Base-by-base conservation (phyloP, 352 stramenopile genomes). In the Phytophthora sojae region DNA sequence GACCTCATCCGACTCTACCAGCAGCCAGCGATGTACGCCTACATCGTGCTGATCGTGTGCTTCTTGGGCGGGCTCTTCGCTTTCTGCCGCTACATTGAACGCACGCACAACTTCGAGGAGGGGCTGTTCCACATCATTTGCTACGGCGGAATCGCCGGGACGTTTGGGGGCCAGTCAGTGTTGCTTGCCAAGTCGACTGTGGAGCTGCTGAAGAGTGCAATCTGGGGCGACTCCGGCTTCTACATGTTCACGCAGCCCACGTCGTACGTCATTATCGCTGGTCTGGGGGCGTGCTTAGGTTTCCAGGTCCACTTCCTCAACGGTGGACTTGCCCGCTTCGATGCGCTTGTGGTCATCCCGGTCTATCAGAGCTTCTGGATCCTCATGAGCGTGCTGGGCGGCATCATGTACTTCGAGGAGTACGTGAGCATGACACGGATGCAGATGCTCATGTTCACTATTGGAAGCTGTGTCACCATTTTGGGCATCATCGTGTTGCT, bases 281-380 rank as follows among this genome's bases (percentile, higher is more conserved):
- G 82, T 7, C 76, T 97, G 50, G 77, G 73, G 1, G 64, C 84
- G 21, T 96, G 86, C 63, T 72, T 97, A 0, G 77, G 90, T 8
- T 91, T 79, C 47, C 93, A 98, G 47, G 79, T 97, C 25, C 83
- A 93, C 63, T 96, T 97, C 64, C 79, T 98, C 57, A 98, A 98
- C 63, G 84, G 87, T 51, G 93, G 91, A 15, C 80, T 98, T 26
- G 86, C 86, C 30, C 89, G 90, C 53, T 98, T 97, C 62, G 91
- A 97, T 62, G 88, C 91, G 19, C 86, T 98, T 8, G 76, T 96
- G 23, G 86, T 98, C 7, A 88, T 97, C 37, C 93, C 93, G 21
- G 88, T 98, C 44, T 97, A 97, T 67, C 91, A 97, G 64, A 95
- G 83, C 69, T 97, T 97, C 59, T 97, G 90, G 83, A 97, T 97